phyloP scores from a whole-genome alignment of 225 moss, liverwort and hornwort species.

The Anthoceros angustus region DNA sequence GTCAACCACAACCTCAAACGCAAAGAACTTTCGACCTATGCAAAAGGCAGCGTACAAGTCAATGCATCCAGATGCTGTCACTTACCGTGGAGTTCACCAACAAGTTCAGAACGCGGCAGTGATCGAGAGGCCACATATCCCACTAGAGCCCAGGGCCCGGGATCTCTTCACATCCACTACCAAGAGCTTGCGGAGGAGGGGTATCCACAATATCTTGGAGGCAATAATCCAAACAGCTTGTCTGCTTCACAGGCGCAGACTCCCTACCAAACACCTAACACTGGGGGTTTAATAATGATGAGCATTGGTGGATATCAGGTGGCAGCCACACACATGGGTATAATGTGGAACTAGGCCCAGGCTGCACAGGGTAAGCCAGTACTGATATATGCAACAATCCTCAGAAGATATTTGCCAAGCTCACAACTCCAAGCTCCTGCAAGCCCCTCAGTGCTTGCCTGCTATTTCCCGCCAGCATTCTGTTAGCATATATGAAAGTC shows the following conservation, averaged over 20 bases:
- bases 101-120: conserved; percentile 11
- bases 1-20: too few relatives aligned
- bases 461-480: conserved; percentile 59
- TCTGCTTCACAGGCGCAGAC: neutral
- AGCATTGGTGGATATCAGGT: neutral
- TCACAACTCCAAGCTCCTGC: neutral
- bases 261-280: conserved; percentile 16
- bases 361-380: neutral
- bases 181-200: neutral
- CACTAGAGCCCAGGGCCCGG: neutral
- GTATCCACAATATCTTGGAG: neutral
- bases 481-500: conserved; percentile 12
- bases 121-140: conserved; percentile 11
- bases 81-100: too few relatives aligned
- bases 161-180: neutral
- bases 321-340: conserved; percentile 5
- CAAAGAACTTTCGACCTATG: too few relatives aligned
- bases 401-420: conserved; percentile 7
- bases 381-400: neutral
- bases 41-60: conserved; percentile 42
- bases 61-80: conserved; percentile 8
- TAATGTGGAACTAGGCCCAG: neutral
- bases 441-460: conserved; percentile 54
- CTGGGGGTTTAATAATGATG: conserved; percentile 21
- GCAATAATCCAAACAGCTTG: conserved; percentile 1